Evolutionary conservation across 495 filamentous ascomycete genomes (phyloP).

Genomic region (Bryoglossum gracile): DNA sequence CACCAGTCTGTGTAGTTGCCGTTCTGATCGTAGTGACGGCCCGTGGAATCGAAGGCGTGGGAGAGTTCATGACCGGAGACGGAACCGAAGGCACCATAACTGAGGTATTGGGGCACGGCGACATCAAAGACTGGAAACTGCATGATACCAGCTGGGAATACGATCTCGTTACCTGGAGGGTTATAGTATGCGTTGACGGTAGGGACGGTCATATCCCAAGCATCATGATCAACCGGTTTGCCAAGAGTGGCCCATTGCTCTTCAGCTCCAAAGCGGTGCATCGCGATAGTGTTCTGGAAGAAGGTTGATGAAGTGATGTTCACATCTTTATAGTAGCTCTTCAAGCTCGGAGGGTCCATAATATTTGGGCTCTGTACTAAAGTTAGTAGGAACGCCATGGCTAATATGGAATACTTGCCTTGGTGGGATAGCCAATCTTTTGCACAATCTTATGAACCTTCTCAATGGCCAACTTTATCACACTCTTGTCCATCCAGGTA

Average conservation of each 20-base stretch:
- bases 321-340: slow-evolving; percentile 50
- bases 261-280: slow-evolving; percentile 38
- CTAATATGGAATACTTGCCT: too few relatives aligned
- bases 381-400: too few relatives aligned
- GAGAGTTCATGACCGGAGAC: slow-evolving; percentile 69
- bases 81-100: slow-evolving; percentile 64
- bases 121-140: slow-evolving; percentile 61
- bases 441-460: slow-evolving; percentile 67
- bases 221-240: slow-evolving; percentile 53
- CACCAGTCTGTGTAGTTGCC: slow-evolving; percentile 67
- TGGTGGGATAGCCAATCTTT: slow-evolving; percentile 68
- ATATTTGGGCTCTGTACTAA: slow-evolving; percentile 50
- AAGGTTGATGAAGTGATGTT: slow-evolving; percentile 44
- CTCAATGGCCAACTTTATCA: slow-evolving; percentile 52
- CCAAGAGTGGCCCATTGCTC: slow-evolving; percentile 51
- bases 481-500: slow-evolving; percentile 62
- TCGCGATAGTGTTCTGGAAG: slow-evolving; percentile 54
- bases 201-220: slow-evolving; percentile 56
- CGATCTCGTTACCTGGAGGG: slow-evolving; percentile 57
- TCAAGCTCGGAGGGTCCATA: slow-evolving; percentile 47
- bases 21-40: slow-evolving; percentile 58
- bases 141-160: slow-evolving; percentile 69
- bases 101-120: slow-evolving; percentile 54
- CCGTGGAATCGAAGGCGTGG: slow-evolving; percentile 66
- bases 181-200: slow-evolving; percentile 63